A percentile compares a stretch with the other conserved stretches of the same genome.
These are phyloP conservation scores for Orbilia javanica DNA, from an alignment of 2,329 filamentous ascomycete genomes.

Conservation along the genomic window DNA sequence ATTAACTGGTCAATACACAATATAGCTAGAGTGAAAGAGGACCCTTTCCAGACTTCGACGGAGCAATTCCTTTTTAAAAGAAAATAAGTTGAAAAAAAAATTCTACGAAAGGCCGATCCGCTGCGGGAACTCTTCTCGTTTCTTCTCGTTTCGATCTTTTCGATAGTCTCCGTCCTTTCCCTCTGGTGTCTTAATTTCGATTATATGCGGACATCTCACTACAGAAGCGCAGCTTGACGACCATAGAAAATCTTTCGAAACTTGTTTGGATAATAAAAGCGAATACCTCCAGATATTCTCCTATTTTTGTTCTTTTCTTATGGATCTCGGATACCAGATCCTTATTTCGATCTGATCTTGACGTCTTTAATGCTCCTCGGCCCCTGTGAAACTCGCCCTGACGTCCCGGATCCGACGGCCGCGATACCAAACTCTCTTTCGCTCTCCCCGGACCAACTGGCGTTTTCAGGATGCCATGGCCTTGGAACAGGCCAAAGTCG, in stretches of 20 bases:
- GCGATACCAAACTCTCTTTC: conserved; percentile 34
- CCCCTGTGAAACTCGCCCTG: conserved; percentile 38
- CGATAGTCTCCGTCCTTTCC: neutral
- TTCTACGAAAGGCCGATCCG: conserved; percentile 23
- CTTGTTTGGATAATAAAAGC: neutral
- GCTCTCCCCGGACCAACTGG: conserved; percentile 34
- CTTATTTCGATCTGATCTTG: neutral
- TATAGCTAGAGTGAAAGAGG: neutral
- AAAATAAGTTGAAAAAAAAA: neutral
- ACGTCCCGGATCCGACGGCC: conserved; percentile 37
- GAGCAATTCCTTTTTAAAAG: conserved; percentile 24
- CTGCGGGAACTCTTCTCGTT: conserved; percentile 41
- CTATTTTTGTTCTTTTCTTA: neutral
- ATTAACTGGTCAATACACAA: conserved; percentile 3
- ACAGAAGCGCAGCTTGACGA: neutral
- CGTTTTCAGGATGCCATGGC: conserved; percentile 56
- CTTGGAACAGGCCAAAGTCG: conserved; percentile 58
- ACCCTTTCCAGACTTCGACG: conserved; percentile 29
- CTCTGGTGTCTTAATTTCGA: neutral
- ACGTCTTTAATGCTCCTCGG: conserved; percentile 44
- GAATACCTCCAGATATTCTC: neutral
- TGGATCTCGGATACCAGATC: neutral
- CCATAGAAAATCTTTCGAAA: neutral
- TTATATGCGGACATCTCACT: conserved; percentile 24
- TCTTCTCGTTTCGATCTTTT: conserved; percentile 13